phyloP scores from a whole-genome alignment of 768 basidiomycete species.

The Austroboletus eburneus region DNA sequence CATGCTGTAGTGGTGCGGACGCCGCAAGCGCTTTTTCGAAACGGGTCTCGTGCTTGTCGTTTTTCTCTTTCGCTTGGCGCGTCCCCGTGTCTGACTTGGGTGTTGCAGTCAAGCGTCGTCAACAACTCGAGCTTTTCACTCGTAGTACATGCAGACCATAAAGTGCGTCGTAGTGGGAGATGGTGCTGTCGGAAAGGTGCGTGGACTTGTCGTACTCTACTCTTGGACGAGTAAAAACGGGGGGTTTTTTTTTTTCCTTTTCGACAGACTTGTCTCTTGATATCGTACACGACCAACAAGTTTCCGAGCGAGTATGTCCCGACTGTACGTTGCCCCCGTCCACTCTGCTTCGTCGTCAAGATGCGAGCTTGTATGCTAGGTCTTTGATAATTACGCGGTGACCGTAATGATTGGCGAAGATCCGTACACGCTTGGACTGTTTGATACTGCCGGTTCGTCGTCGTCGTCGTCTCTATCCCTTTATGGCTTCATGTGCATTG shows the following conservation, averaged over 20 bases:
- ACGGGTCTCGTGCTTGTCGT: constrained; percentile 24
- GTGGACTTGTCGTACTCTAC: constrained; percentile 26
- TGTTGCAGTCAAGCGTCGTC: constrained; percentile 13
- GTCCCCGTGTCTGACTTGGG: constrained; percentile 19
- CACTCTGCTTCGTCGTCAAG: constrained; percentile 10
- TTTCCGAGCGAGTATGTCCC: constrained; percentile 99
- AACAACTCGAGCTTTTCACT: constrained; percentile 8
- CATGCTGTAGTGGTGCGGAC: constrained; percentile 23
- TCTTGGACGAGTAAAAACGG: constrained; percentile 1
- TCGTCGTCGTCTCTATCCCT: background rate
- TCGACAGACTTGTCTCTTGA: constrained; percentile 85
- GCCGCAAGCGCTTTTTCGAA: constrained; percentile 6
- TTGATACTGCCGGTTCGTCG: constrained; percentile 93
- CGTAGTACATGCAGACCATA: constrained; percentile 80
- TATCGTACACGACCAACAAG: constrained; percentile 97
- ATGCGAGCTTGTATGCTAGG: constrained; percentile 41
- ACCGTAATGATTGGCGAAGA: constrained; percentile 99
- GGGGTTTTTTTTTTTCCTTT: no score
- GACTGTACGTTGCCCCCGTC: constrained; percentile 58
- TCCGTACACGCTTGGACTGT: constrained; percentile 96
- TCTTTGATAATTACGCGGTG: constrained; percentile 97
- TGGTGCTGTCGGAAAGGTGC: constrained; percentile 96
- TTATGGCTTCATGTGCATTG: constrained; percentile 6
- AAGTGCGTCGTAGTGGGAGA: constrained; percentile 98
- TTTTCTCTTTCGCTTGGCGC: constrained; percentile 5